Base-by-base conservation (phyloP, 805 yeast species). In the Candida golubevii region DNA sequence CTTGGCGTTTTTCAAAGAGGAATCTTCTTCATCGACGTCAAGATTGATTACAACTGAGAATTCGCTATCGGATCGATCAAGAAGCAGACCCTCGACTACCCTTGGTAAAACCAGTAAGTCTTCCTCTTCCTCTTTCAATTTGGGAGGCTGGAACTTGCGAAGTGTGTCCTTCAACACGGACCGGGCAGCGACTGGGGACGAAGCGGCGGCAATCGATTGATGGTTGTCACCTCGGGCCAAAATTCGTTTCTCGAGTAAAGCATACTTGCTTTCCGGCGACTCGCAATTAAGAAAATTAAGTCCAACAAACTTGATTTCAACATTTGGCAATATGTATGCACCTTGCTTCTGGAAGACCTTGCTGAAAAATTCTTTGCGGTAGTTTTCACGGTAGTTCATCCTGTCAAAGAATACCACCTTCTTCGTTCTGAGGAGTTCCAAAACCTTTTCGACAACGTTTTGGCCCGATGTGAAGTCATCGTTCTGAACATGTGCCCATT, bases 191-290 rank as follows among this genome's bases (percentile, higher is more conserved):
- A 62, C 59, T 2, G 71, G 69, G 6, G 82, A 79, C 41, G 75
- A 70, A 0, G 56, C 60, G 2, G 71, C 74, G 51, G 83, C 82
- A 34, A 93, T 86, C 0, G 93, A 79, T 60, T 88, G 96, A 61
- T 93, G 99, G 49, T 85, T 83, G 57, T 88, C 88, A 1, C 97
- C 97, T 55, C 99, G 74, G 1, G 58, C 57, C 4, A 72, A 35
- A 0, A 91, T 84, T 44, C 98, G 72, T 0, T 68, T 59, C 6
- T 67, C 62, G 0, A 97, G 85, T 1, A 82, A 45, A 1, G 69
- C 51, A 76, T 79, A 75, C 1, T 81, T 54, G 1, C 58, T 48
- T 13, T 63, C 56, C 3, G 63, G 58, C 4, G 61, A 50, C 28
- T 53, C 48, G 7, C 46, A 33, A 1, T 75, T 72, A 9, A 82